Percentiles rank a stretch among this genome's conserved stretches.
Conservation (phyloP, 176 grass and related monocot species). For the Ampelocalamus luodianensis region DNA sequence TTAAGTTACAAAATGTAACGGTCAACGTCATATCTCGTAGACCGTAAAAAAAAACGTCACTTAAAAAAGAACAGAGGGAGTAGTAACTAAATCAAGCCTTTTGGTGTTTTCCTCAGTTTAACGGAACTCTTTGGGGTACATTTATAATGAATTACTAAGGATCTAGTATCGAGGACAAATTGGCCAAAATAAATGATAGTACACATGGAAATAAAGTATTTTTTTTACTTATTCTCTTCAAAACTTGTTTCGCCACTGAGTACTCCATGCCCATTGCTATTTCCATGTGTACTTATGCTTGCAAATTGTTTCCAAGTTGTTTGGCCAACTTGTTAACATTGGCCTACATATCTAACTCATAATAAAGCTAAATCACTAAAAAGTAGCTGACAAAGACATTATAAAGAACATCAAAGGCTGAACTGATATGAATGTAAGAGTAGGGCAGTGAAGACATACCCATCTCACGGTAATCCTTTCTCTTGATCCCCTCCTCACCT, state of each 20-base stretch:
- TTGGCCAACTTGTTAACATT: background rate
- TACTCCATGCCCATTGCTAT: background rate
- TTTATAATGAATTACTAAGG: background rate
- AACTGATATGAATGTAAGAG: constrained; percentile 8
- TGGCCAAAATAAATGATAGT: too few relatives aligned
- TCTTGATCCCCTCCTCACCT: constrained; percentile 57
- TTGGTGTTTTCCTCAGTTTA: background rate
- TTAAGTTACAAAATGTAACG: too few relatives aligned
- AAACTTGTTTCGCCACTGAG: background rate
- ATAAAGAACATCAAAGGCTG: background rate
- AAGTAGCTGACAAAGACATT: background rate
- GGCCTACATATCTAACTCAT: background rate
- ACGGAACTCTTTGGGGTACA: constrained; percentile 8
- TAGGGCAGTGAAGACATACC: constrained; percentile 58
- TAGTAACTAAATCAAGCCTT: background rate
- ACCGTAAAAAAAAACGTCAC: too few relatives aligned
- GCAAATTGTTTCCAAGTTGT: background rate
- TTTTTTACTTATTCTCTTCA: background rate
- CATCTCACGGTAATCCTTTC: constrained; percentile 95
- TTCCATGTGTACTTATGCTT: background rate
- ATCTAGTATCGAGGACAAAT: background rate
- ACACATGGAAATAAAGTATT: too few relatives aligned
- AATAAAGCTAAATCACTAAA: constrained; percentile 17
- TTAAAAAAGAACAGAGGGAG: too few relatives aligned
- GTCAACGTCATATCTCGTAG: too few relatives aligned